Evolutionary conservation across 1,139 yeast species (phyloP), one percentile per base, ranked within the genome.

Genomic region (Debaryomycetaceae sp.): DNA sequence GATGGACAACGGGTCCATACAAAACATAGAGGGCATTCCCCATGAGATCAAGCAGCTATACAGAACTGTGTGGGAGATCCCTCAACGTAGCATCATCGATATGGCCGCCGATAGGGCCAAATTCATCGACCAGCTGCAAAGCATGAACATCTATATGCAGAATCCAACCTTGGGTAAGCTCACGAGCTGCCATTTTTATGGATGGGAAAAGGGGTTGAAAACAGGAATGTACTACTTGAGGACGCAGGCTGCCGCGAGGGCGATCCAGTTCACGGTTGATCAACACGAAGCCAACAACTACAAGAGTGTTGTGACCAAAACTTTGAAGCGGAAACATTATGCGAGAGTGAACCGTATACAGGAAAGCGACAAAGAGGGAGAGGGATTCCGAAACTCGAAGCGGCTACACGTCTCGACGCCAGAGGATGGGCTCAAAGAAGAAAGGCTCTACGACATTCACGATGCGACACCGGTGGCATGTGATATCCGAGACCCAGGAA

Each of bases 191-290:
- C 97, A 91, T 59, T 91, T 91, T 65, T 86, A 89, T 56, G 95
- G 96, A 27, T 91, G 97, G 97, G 82, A 82, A 60, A 83, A 81
- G 66, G 98, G 97, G 28, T 73, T 91, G 53, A 91, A 91, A 71
- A 91, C 98, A 4, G 98, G 98, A 39, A 89, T 91, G 95, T 91
- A 91, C 69, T 91, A 91, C 61, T 66, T 91, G 54, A 76, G 97
- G 55, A 89, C 97, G 4, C 93, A 83, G 65, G 96, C 96, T 21
- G 96, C 97, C 3, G 72, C 95, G 18, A 80, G 91, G 32, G 95
- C 97, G 19, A 89, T 89, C 45, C 94, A 88, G 61, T 89, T 86
- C 53, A 89, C 96, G 7, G 77, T 89, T 28, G 94, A 84, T 51
- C 27, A 32, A 1, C 36, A 40, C 2, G 46, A 45, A n/a, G 44